Base-by-base conservation (phyloP, 306 rosid species). In the Mimosa bimucronata region DNA sequence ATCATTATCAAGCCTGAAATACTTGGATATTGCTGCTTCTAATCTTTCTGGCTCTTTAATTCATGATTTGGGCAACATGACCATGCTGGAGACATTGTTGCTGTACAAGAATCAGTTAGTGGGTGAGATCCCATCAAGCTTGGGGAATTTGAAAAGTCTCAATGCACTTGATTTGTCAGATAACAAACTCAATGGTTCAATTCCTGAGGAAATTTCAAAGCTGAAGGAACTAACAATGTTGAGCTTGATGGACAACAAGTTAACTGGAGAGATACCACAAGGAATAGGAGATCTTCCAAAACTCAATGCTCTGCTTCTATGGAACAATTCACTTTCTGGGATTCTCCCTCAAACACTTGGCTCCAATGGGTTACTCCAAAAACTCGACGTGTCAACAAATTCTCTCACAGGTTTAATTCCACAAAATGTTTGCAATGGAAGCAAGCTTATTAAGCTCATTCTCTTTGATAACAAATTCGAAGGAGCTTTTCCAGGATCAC, bases 261-360 rank as follows among this genome's bases (percentile, higher is more conserved):
- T 96, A 23, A 81, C 79, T 1, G 98, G 98, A 3, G 90, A 86
- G 77, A 87, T 96, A 57, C 98, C 99, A 38, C 41, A 83, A 64
- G 79, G 78, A 44, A 79, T 96, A 19, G 97, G 91, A 28, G 91
- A 89, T 31, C 89, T 96, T 16, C 98, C 93, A 41, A 80, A 87
- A 53, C 89, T 96, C 4, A 84, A 83, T 6, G 74, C n/a, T 5
- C 80, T 95, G 14, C 38, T 38, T 23, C 85, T 93, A 9, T 95
- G 93, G 93, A 91, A 90, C 89, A 96, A 96, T 70, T 96, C 97
- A 28, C 80, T 96, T 50, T 81, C 70, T 0, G 99, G 99, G 0
- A 62, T 58, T 48, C 89, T 96, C 1, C 99, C 99, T 28, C 92
- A 83, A 16, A 74, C 83, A 13, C 88, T 95, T 0, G 99, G 99